These are phyloP conservation scores for Ramalina intermedia DNA, from an alignment of 495 filamentous ascomycete species.

Conservation along the genomic window DNA sequence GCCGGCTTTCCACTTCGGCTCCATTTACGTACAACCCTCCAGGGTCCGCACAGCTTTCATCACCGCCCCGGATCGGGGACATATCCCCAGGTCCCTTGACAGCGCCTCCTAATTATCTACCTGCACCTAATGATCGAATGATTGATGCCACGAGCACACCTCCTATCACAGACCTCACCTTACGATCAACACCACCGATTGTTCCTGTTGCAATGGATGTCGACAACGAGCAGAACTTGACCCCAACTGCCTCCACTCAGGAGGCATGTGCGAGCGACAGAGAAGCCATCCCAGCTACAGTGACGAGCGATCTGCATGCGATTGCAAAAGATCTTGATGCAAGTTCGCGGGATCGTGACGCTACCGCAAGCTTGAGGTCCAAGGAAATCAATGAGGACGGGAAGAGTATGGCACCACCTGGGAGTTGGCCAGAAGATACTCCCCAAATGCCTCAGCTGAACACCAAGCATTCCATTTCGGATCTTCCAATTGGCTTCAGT, in stretches of 20 bases:
- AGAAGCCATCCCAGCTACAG: constrained; percentile 1
- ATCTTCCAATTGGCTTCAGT: constrained; percentile 14
- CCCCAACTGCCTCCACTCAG: background rate
- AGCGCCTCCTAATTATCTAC: constrained; percentile 26
- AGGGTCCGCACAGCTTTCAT: constrained; percentile 7
- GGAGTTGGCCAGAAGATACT: background rate
- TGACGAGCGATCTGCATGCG: constrained; percentile 6
- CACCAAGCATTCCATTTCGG: constrained; percentile 1
- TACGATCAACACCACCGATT: background rate
- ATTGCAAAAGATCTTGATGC: constrained; percentile 5
- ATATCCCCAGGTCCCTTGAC: constrained; percentile 42
- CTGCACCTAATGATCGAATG: constrained; percentile 1
- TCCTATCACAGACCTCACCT: background rate
- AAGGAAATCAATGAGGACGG: background rate
- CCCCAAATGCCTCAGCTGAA: background rate
- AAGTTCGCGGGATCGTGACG: background rate
- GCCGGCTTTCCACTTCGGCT: constrained; percentile 28
- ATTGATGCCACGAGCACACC: too few species aligned
- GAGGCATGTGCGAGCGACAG: background rate
- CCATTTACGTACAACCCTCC: constrained; percentile 20
- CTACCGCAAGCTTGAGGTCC: background rate
- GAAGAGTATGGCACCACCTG: background rate
- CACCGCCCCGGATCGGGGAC: constrained; percentile 3
- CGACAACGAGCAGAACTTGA: background rate
- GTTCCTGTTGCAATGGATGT: background rate